Evolutionary conservation across 441 rosid species (phyloP).

Genomic region (Macaranga tanarius): DNA sequence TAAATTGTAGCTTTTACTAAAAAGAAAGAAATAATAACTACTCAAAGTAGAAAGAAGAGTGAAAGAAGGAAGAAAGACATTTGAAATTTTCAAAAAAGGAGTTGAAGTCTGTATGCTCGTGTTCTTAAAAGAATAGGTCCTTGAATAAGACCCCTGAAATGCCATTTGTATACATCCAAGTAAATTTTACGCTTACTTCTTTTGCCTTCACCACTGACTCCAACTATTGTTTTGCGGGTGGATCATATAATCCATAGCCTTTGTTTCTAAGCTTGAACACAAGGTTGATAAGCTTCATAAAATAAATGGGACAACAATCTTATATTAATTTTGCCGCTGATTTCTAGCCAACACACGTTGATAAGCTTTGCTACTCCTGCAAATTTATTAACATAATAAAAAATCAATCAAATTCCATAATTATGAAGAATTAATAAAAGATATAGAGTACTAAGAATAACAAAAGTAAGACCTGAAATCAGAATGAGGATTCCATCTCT

Average conservation of each 20-base stretch:
- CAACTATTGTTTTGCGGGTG: conserved; percentile 38
- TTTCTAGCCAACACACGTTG: conserved; percentile 55
- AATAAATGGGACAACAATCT: conserved; percentile 47
- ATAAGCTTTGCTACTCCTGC: conserved; percentile 55
- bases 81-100: too few relatives aligned
- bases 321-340: conserved; percentile 44
- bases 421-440: too few relatives aligned
- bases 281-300: conserved; percentile 37
- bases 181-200: conserved; percentile 12
- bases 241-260: conserved; percentile 38
- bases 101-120: too few relatives aligned
- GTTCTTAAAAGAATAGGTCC: background rate
- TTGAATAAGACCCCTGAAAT: background rate
- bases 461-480: conserved; percentile 38
- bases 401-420: background rate
- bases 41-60: too few relatives aligned
- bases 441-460: background rate
- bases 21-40: too few relatives aligned
- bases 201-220: conserved; percentile 39
- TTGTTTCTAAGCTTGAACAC: background rate
- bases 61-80: too few relatives aligned
- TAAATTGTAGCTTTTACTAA: too few relatives aligned
- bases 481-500: conserved; percentile 45
- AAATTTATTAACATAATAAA: conserved; percentile 34
- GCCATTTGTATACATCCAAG: conserved; percentile 23